Conservation (phyloP, 2,329 filamentous ascomycete genomes). For the Talaromyces albobiverticillius region DNA sequence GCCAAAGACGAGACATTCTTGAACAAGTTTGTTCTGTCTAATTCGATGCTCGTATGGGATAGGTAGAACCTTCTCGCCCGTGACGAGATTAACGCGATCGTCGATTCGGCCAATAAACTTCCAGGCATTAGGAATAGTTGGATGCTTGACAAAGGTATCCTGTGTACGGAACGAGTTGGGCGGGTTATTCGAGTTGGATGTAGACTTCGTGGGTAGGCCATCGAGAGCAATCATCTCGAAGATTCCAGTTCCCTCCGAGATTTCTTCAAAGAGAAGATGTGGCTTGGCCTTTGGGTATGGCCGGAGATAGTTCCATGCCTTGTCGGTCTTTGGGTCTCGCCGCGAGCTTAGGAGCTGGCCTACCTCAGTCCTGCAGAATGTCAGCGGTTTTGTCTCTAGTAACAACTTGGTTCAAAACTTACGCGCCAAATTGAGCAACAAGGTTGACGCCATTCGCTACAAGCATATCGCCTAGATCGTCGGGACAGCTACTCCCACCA, state of each 20-base stretch:
- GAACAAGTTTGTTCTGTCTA: background rate
- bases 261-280: conserved; percentile 41
- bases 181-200: conserved; percentile 33
- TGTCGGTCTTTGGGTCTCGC: conserved; percentile 49
- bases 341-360: conserved; percentile 62
- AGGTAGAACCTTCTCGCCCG: background rate
- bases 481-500: conserved; percentile 57
- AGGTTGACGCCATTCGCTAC: conserved; percentile 55
- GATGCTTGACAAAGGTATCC: background rate
- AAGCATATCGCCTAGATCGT: conserved; percentile 56
- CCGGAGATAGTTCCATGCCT: conserved; percentile 60
- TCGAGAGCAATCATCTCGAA: conserved; percentile 35
- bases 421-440: conserved; percentile 55
- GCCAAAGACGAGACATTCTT: background rate
- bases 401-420: background rate
- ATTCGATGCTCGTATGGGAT: background rate
- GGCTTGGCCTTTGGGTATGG: conserved; percentile 38
- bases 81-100: background rate
- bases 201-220: conserved; percentile 37
- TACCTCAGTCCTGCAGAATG: conserved; percentile 48
- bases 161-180: background rate
- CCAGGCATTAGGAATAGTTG: background rate
- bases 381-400: background rate
- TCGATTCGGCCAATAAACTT: background rate
- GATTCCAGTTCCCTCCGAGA: conserved; percentile 27